These are phyloP conservation scores for Corchorus capsularis DNA, from an alignment of 345 rosid species.

Conservation along the genomic window DNA sequence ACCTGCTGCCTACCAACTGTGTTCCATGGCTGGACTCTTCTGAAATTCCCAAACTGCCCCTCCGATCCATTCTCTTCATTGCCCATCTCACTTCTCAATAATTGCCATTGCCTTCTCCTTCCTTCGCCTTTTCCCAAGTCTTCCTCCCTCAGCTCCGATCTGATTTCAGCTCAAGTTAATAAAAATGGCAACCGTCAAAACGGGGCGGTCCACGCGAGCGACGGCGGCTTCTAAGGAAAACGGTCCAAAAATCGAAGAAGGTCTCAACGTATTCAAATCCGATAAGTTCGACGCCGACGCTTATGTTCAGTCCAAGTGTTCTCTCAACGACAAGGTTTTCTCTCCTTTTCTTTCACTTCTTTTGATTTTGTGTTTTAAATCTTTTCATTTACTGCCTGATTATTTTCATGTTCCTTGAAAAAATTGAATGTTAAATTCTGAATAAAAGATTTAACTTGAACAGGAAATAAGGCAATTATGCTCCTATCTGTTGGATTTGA, in stretches of 20 bases:
- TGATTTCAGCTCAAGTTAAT: not conserved
- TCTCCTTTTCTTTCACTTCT: not conserved
- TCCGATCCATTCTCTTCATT: too few species aligned
- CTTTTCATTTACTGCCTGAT: not conserved
- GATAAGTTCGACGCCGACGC: constrained; percentile 91
- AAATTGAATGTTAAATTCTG: too few species aligned
- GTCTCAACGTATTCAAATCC: constrained; percentile 80
- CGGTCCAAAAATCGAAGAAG: constrained; percentile 81
- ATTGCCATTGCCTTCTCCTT: not conserved
- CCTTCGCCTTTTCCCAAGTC: too few species aligned
- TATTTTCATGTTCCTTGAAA: not conserved
- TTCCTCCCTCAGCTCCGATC: not conserved
- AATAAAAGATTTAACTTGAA: not conserved
- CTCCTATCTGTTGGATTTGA: constrained; percentile 83
- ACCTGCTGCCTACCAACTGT: constrained; percentile 5
- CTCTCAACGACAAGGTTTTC: constrained; percentile 91
- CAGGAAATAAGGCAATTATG: constrained; percentile 92
- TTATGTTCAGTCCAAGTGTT: constrained; percentile 90
- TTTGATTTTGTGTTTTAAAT: not conserved
- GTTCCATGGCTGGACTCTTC: constrained; percentile 15
- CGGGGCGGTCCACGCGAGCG: constrained; percentile 50
- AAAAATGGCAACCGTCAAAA: constrained; percentile 64
- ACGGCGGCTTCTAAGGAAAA: constrained; percentile 71
- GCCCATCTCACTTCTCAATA: too few species aligned
- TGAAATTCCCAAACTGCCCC: not conserved